Evolutionary conservation across 345 rosid species (phyloP).

Genomic region (Euphorbia tirucalli): DNA sequence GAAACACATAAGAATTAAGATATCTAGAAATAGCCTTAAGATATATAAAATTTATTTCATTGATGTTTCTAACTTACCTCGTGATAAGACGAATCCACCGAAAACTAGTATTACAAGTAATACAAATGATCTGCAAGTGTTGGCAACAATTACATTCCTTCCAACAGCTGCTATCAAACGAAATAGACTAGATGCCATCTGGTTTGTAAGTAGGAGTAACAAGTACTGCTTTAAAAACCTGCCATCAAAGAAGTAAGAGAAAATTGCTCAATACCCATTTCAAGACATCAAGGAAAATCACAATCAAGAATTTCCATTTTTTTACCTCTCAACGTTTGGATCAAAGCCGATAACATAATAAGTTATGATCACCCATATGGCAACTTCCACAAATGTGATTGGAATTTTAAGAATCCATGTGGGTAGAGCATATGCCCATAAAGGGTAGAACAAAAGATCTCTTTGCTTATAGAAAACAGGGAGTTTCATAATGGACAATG

Average conservation of each 20-base stretch:
- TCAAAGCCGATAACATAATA: conserved; percentile 58
- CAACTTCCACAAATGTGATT: too few relatives aligned
- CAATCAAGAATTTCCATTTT: not conserved
- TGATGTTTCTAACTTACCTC: conserved; percentile 28
- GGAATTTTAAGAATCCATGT: too few relatives aligned
- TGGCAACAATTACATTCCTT: conserved; percentile 58
- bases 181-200: conserved; percentile 60
- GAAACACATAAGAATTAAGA: not conserved
- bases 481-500: conserved; percentile 68
- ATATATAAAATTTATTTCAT: not conserved
- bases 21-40: not conserved
- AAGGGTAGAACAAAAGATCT: conserved; percentile 72
- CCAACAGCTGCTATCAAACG: conserved; percentile 53
- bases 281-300: not conserved
- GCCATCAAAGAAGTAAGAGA: conserved; percentile 19
- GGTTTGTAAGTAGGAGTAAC: conserved; percentile 42
- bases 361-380: conserved; percentile 54
- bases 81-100: conserved; percentile 61
- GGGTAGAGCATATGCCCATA: too few relatives aligned
- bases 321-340: conserved; percentile 44
- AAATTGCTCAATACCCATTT: conserved; percentile 4
- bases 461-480: conserved; percentile 94
- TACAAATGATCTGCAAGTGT: conserved; percentile 55
- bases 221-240: conserved; percentile 59
- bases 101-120: conserved; percentile 41